These are phyloP conservation scores for Pyrenula massariospora DNA, from an alignment of 495 filamentous ascomycete genomes.

Conservation along the genomic window DNA sequence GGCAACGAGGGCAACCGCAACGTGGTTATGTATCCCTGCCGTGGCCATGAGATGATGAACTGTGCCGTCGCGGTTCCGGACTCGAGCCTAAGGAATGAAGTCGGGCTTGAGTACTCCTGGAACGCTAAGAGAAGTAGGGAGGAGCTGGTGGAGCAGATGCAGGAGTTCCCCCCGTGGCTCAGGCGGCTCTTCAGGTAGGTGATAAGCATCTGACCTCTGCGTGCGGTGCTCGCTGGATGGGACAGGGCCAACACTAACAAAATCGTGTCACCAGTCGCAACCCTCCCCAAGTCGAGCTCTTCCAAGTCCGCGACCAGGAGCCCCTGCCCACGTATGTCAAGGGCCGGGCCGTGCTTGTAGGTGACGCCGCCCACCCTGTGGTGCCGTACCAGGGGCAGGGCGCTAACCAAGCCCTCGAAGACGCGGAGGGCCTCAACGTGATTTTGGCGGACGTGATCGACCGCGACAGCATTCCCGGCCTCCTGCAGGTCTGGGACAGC, in stretches of 20 bases:
- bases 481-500: neutral
- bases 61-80: slow-evolving; percentile 4
- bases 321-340: slow-evolving; percentile 13
- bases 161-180: too few species aligned
- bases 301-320: slow-evolving; percentile 6
- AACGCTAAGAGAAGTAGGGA: neutral
- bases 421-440: slow-evolving; percentile 16
- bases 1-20: slow-evolving; percentile 4
- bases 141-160: too few species aligned
- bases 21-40: slow-evolving; percentile 5
- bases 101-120: neutral
- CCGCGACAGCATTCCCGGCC: neutral
- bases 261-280: too few species aligned
- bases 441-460: neutral
- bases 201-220: too few species aligned
- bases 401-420: slow-evolving; percentile 24
- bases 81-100: neutral
- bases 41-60: slow-evolving; percentile 4
- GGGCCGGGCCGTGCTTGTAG: slow-evolving; percentile 24
- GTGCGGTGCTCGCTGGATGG: too few species aligned
- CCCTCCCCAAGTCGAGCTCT: too few species aligned
- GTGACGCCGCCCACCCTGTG: slow-evolving; percentile 34
- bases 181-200: too few species aligned
- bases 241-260: too few species aligned
- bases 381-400: slow-evolving; percentile 24